A percentile compares a stretch with the other conserved stretches of the same genome.
phyloP scores from a whole-genome alignment of 352 stramenopile genomes.

The Globisporangium recalcitrans region DNA sequence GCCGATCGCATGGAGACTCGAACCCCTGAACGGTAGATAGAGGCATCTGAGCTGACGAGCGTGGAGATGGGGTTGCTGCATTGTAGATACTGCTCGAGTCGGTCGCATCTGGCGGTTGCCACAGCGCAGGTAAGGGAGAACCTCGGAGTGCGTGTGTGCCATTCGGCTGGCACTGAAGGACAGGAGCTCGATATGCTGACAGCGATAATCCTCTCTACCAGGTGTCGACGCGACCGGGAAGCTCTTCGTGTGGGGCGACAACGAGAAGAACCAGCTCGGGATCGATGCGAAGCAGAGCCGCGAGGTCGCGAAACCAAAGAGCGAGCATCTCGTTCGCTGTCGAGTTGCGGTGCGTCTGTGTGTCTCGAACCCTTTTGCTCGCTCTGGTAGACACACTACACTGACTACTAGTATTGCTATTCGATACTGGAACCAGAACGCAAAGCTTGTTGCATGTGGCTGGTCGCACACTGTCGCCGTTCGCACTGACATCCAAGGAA shows the following conservation, averaged over 20 bases:
- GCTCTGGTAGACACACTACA: neutral
- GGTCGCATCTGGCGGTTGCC: slow-evolving; percentile 56
- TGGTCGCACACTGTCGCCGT: slow-evolving; percentile 69
- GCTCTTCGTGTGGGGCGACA: slow-evolving; percentile 69
- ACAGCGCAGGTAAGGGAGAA: no score
- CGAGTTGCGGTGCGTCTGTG: neutral
- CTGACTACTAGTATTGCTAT: neutral
- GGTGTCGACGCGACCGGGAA: slow-evolving; percentile 21
- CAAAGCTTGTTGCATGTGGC: slow-evolving; percentile 49
- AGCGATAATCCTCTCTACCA: slow-evolving; percentile 2
- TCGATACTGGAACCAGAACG: slow-evolving; percentile 12
- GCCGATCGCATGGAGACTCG: neutral
- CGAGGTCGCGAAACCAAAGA: neutral
- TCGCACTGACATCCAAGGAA: slow-evolving; percentile 6
- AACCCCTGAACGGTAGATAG: neutral
- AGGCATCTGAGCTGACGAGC: neutral
- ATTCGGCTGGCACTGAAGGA: neutral
- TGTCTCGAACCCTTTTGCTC: neutral
- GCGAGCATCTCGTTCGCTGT: neutral
- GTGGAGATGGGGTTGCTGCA: neutral
- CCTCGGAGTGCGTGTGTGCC: no score
- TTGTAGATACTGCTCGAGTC: slow-evolving; percentile 25
- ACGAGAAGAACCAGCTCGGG: slow-evolving; percentile 52
- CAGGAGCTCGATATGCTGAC: neutral
- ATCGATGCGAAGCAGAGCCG: neutral